phyloP scores from a whole-genome alignment of 2,329 filamentous ascomycete genomes.

The Beauveria scarabaeidicola region DNA sequence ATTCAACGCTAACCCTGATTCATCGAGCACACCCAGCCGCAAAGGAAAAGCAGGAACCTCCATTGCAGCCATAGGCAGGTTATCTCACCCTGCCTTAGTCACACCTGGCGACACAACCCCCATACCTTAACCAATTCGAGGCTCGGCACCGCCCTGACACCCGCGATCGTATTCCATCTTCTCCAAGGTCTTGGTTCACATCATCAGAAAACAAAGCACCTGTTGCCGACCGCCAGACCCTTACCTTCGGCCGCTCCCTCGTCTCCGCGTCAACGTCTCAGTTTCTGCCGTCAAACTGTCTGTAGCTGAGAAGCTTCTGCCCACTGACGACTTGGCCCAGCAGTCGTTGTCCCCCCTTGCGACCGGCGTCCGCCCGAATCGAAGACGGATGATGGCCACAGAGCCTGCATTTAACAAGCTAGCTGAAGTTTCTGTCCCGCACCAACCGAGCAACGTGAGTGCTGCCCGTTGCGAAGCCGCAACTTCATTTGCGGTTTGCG shows the following conservation, averaged over 20 bases:
- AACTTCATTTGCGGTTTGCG: constrained; percentile 1
- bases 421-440: constrained; percentile 44
- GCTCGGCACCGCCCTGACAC: constrained; percentile 4
- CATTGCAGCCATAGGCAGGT: neutral
- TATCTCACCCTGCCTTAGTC: constrained; percentile 13
- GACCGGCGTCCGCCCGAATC: constrained; percentile 26
- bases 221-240: neutral
- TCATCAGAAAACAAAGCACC: neutral
- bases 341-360: constrained; percentile 15
- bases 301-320: constrained; percentile 3
- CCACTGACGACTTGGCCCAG: constrained; percentile 20
- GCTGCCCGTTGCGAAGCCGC: neutral
- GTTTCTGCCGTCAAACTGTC: neutral
- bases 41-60: constrained; percentile 11
- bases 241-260: neutral
- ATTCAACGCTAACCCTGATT: constrained; percentile 9
- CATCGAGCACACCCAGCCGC: constrained; percentile 5
- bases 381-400: constrained; percentile 57
- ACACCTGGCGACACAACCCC: constrained; percentile 10
- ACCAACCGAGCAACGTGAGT: constrained; percentile 39
- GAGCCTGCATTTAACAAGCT: constrained; percentile 47
- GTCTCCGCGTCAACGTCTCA: neutral
- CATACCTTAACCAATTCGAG: constrained; percentile 6
- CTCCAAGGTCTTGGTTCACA: neutral
- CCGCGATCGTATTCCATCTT: constrained; percentile 6